These are phyloP conservation scores for Hsuehochloa calcarea DNA, from an alignment of 176 grass and related monocot species.

Conservation along the genomic window DNA sequence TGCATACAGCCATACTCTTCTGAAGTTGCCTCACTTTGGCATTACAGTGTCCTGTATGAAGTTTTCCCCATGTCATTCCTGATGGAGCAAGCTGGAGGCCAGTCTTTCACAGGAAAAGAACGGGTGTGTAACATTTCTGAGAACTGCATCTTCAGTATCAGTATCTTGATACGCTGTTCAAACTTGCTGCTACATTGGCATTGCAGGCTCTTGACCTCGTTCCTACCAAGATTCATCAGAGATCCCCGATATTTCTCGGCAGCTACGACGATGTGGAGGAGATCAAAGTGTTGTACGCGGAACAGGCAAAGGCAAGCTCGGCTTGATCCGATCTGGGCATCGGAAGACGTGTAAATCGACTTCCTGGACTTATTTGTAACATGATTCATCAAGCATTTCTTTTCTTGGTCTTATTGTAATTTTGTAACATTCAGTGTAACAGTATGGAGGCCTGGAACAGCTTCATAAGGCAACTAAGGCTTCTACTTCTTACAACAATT, in stretches of 20 bases:
- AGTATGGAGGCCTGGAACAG: slow-evolving; percentile 22
- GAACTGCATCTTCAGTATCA: not conserved
- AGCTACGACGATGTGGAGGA: slow-evolving; percentile 92
- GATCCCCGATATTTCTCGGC: slow-evolving; percentile 86
- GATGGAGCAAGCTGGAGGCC: slow-evolving; percentile 96
- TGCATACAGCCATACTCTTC: not conserved
- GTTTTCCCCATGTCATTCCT: slow-evolving; percentile 98
- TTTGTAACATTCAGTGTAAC: slow-evolving; percentile 30
- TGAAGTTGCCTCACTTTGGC: slow-evolving; percentile 14
- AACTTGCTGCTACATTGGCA: not conserved
- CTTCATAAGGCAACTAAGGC: slow-evolving; percentile 27
- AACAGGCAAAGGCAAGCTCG: slow-evolving; percentile 36
- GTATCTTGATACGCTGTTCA: not conserved
- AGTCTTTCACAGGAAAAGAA: slow-evolving; percentile 88
- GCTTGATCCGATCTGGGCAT: not conserved
- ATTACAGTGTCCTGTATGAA: slow-evolving; percentile 88
- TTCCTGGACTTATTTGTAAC: not conserved
- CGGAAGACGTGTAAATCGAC: not conserved
- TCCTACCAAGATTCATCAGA: slow-evolving; percentile 82
- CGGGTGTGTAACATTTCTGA: slow-evolving; percentile 45
- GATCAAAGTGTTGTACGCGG: slow-evolving; percentile 79
- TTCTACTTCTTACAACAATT: not conserved
- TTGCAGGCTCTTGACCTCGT: slow-evolving; percentile 85
- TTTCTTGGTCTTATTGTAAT: slow-evolving; percentile 15
- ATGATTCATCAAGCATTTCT: slow-evolving; percentile 19